Percentiles rank a stretch among this genome's conserved stretches.
Evolutionary conservation across 2,329 filamentous ascomycete species (phyloP).

Genomic region (Huntiella decipiens): DNA sequence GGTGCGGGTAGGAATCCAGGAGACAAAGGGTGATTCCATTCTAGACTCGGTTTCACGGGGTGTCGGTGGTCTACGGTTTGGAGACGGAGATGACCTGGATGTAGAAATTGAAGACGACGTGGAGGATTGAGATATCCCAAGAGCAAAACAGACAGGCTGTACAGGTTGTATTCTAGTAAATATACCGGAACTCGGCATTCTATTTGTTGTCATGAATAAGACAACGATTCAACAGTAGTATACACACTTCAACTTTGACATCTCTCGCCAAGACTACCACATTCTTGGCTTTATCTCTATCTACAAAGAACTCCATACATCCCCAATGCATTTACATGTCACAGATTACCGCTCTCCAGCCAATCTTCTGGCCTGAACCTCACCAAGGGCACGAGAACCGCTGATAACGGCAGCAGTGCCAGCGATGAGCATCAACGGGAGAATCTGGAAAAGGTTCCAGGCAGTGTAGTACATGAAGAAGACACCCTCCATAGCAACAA

Average conservation of each 20-base stretch:
- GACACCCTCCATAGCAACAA: constrained; percentile 71
- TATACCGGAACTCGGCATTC: background rate
- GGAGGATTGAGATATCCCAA: constrained; percentile 32
- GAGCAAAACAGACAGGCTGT: too few species aligned
- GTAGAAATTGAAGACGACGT: constrained; percentile 59
- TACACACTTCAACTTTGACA: too few species aligned
- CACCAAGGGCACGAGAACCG: constrained; percentile 73
- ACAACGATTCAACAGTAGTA: too few species aligned
- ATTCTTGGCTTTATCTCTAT: background rate
- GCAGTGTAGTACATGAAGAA: constrained; percentile 88
- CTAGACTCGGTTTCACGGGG: constrained; percentile 22
- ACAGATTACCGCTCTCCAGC: constrained; percentile 41
- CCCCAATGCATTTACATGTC: background rate
- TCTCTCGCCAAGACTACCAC: background rate
- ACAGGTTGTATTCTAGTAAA: background rate
- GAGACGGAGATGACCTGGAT: constrained; percentile 73
- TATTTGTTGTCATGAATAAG: too few species aligned
- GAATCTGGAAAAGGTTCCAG: constrained; percentile 81
- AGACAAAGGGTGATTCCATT: constrained; percentile 14
- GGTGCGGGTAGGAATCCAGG: constrained; percentile 24
- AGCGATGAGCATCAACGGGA: constrained; percentile 53
- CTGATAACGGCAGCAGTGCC: constrained; percentile 61
- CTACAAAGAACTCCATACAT: background rate
- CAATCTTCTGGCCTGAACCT: constrained; percentile 76
- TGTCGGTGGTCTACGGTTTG: constrained; percentile 50